phyloP scores from a whole-genome alignment of 2,329 filamentous ascomycete species.

The Pleurostoma richardsiae region DNA sequence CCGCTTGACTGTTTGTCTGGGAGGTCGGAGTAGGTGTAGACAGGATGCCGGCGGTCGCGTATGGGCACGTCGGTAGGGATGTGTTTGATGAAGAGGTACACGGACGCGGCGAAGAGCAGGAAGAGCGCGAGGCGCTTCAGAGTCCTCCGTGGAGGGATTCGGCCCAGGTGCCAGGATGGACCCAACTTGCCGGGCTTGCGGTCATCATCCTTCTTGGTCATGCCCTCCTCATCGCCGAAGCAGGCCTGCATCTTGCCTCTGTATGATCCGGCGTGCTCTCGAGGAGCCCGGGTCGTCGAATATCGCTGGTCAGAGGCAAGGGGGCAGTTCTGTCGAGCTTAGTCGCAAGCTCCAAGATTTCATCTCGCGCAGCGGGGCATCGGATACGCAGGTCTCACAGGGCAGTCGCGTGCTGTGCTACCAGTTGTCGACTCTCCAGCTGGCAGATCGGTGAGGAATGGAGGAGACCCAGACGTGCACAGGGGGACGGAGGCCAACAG shows the following conservation, averaged over 20 bases:
- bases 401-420: too few relatives aligned
- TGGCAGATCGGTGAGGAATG: too few relatives aligned
- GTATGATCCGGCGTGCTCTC: neutral
- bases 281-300: neutral
- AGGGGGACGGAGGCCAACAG: too few relatives aligned
- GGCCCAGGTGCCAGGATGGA: slow-evolving; percentile 35
- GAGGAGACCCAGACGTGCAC: too few relatives aligned
- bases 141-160: slow-evolving; percentile 43
- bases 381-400: too few relatives aligned
- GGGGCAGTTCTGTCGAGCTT: too few relatives aligned
- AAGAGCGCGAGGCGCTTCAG: slow-evolving; percentile 47
- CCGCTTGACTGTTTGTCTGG: neutral
- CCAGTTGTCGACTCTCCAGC: too few relatives aligned
- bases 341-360: too few relatives aligned
- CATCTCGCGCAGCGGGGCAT: too few relatives aligned
- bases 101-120: slow-evolving; percentile 37
- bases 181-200: slow-evolving; percentile 26
- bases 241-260: slow-evolving; percentile 34
- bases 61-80: slow-evolving; percentile 45
- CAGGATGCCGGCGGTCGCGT: slow-evolving; percentile 30
- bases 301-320: too few relatives aligned
- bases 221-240: slow-evolving; percentile 48
- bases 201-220: slow-evolving; percentile 59
- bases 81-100: slow-evolving; percentile 63
- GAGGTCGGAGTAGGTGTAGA: slow-evolving; percentile 20